phyloP scores from a whole-genome alignment of 805 yeast species.

The Tetrapisispora phaffii region DNA sequence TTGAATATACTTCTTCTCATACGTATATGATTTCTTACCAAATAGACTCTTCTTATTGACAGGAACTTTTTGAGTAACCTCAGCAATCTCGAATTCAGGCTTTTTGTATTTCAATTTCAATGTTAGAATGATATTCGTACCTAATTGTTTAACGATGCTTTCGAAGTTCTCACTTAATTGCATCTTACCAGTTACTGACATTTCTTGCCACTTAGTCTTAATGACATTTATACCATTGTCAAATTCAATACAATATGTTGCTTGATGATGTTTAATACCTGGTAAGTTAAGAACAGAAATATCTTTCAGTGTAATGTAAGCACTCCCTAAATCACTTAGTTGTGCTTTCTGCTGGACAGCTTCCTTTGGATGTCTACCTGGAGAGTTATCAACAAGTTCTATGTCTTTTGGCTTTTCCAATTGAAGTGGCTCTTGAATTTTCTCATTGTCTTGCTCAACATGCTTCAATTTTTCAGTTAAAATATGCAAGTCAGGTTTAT shows the following conservation, averaged over 20 bases:
- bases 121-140: slow-evolving; percentile 57
- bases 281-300: slow-evolving; percentile 40
- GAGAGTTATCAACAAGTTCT: too few species aligned
- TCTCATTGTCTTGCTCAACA: not conserved
- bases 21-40: slow-evolving; percentile 29
- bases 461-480: not conserved
- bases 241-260: slow-evolving; percentile 39
- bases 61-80: slow-evolving; percentile 49
- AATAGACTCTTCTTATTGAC: slow-evolving; percentile 28
- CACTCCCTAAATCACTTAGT: slow-evolving; percentile 34
- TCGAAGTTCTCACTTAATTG: slow-evolving; percentile 69
- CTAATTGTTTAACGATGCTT: slow-evolving; percentile 27
- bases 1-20: slow-evolving; percentile 40
- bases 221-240: slow-evolving; percentile 4
- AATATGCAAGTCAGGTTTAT: too few species aligned
- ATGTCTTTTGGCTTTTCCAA: not conserved
- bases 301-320: slow-evolving; percentile 43
- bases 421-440: not conserved
- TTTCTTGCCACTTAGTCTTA: slow-evolving; percentile 43
- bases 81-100: slow-evolving; percentile 41
- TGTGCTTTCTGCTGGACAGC: not conserved
- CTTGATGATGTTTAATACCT: slow-evolving; percentile 36
- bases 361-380: too few species aligned
- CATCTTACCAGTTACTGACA: slow-evolving; percentile 24
- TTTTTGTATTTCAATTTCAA: slow-evolving; percentile 52